Percentiles rank a stretch among this genome's conserved stretches.
phyloP scores from a whole-genome alignment of 192 early-diverging fungal species.

The Dissophora ornata region DNA sequence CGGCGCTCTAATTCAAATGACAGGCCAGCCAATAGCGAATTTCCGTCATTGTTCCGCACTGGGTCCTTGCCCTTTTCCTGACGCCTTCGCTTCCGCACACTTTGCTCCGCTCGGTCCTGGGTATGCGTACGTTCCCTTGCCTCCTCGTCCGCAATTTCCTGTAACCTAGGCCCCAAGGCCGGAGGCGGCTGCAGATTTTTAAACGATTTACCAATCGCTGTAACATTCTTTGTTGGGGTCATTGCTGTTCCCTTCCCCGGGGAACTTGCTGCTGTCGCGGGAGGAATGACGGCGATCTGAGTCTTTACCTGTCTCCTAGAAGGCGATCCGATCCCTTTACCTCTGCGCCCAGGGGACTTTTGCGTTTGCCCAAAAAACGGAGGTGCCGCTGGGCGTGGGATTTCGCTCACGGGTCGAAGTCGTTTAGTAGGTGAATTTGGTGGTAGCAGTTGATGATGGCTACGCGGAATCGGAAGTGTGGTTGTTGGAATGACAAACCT shows the following conservation, averaged over 20 bases:
- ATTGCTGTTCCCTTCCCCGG: background rate
- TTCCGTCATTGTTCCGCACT: no score
- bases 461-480: no score
- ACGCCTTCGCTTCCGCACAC: background rate
- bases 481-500: constrained; percentile 11
- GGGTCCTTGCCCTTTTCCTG: no score
- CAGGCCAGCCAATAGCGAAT: no score
- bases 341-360: constrained; percentile 6
- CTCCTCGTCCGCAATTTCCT: background rate
- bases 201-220: background rate
- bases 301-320: background rate
- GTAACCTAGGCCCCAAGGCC: constrained; percentile 1
- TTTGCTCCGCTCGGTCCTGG: background rate
- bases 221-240: background rate
- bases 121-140: background rate
- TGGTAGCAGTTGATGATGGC: no score
- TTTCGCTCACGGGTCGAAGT: constrained; percentile 17
- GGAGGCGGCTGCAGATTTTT: background rate
- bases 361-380: background rate
- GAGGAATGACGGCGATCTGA: no score
- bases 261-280: background rate
- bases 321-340: background rate
- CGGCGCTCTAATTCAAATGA: background rate
- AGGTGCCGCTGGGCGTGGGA: constrained; percentile 3
- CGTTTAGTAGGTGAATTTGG: constrained; percentile 13